phyloP scores from a whole-genome alignment of 148 eudicot species.

The Amaranthus cruentus region DNA sequence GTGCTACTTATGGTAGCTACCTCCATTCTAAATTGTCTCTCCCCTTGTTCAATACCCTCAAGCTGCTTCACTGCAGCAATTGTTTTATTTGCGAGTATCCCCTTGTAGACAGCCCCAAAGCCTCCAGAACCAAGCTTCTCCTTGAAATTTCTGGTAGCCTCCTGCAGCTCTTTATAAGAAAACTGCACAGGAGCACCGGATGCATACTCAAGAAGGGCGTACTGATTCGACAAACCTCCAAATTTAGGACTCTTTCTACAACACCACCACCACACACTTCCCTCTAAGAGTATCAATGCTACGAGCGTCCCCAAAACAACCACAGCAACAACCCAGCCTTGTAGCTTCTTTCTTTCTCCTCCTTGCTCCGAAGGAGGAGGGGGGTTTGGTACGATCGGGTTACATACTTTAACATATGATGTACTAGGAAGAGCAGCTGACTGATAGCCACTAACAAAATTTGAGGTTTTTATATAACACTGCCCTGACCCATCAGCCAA shows the following conservation, averaged over 20 bases:
- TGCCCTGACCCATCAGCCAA: constrained; percentile 71
- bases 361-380: constrained; percentile 22
- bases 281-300: constrained; percentile 37
- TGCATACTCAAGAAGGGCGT: constrained; percentile 83
- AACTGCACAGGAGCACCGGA: constrained; percentile 92
- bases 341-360: constrained; percentile 19
- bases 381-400: constrained; percentile 43
- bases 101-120: constrained; percentile 81
- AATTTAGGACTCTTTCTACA: constrained; percentile 56
- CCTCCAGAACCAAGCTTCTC: constrained; percentile 92
- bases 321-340: constrained; percentile 49
- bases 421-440: constrained; percentile 84
- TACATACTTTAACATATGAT: constrained; percentile 73
- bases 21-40: constrained; percentile 91
- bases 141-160: constrained; percentile 65
- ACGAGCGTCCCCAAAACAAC: constrained; percentile 44
- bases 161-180: constrained; percentile 61
- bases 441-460: constrained; percentile 63
- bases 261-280: constrained; percentile 76
- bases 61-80: constrained; percentile 75
- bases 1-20: constrained; percentile 93
- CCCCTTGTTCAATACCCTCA: constrained; percentile 91
- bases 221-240: constrained; percentile 50
- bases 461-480: constrained; percentile 48
- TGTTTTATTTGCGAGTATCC: constrained; percentile 52